Percentiles rank a stretch among this genome's conserved stretches.
Evolutionary conservation across 192 early-diverging fungal genomes (phyloP).

Genomic region (Rhizophlyctis rosea): DNA sequence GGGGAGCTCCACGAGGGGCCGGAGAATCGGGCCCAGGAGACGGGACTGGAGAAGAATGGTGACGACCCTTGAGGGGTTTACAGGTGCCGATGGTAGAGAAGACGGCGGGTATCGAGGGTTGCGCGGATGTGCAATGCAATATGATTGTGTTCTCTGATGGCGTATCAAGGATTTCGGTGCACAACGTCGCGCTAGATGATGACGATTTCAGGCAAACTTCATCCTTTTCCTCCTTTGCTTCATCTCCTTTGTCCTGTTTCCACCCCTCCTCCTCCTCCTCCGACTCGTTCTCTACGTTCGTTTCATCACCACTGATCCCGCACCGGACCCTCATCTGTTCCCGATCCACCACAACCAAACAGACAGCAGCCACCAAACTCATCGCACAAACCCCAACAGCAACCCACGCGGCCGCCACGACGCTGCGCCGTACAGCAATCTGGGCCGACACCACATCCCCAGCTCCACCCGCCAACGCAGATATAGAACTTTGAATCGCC

Average conservation of each 20-base stretch:
- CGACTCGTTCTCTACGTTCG: conserved; percentile 6
- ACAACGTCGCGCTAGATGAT: neutral
- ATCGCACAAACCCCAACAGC: conserved; percentile 46
- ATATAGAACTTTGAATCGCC: conserved; percentile 49
- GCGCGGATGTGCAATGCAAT: conserved; percentile 35
- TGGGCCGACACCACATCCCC: conserved; percentile 59
- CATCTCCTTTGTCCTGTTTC: too few relatives aligned
- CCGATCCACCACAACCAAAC: conserved; percentile 44
- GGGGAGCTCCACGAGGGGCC: conserved; percentile 30
- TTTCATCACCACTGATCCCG: conserved; percentile 37
- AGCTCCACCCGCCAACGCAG: conserved; percentile 51
- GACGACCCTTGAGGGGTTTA: too few relatives aligned
- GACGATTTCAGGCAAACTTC: neutral
- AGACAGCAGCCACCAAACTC: conserved; percentile 37
- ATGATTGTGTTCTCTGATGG: conserved; percentile 12
- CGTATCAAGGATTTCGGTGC: neutral
- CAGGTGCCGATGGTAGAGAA: too few relatives aligned
- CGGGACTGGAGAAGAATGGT: too few relatives aligned
- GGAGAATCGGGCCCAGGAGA: conserved; percentile 38
- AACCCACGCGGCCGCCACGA: conserved; percentile 46
- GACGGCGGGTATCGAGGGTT: too few relatives aligned
- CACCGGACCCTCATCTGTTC: conserved; percentile 41
- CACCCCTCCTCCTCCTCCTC: neutral
- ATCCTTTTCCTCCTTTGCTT: too few relatives aligned
- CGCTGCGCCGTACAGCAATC: conserved; percentile 26